Percentiles rank a stretch among this genome's conserved stretches.
Evolutionary conservation across 163 green algal genomes (phyloP).

Genomic region (Scenedesmus sp.): DNA sequence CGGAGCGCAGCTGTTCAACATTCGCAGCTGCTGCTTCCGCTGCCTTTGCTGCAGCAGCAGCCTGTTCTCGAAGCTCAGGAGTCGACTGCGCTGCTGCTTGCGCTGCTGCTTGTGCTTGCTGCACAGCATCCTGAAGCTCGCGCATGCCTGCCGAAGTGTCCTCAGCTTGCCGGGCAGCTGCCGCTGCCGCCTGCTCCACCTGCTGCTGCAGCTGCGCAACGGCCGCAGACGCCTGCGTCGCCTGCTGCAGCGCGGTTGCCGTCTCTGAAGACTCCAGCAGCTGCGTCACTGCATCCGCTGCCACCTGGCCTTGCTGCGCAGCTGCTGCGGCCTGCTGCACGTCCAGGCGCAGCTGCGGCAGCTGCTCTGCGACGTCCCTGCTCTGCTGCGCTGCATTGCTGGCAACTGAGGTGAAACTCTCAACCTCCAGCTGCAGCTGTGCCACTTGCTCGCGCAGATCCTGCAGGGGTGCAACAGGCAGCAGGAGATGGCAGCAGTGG

Average conservation of each 20-base stretch:
- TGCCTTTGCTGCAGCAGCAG: not conserved
- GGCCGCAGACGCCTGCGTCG: not conserved
- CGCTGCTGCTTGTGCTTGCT: not conserved
- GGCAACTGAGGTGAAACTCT: not conserved
- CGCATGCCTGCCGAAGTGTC: not conserved
- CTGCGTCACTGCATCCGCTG: not conserved
- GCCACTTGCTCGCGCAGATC: not conserved
- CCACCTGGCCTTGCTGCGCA: not conserved
- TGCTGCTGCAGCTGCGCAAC: conserved; percentile 7
- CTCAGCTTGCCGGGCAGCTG: not conserved
- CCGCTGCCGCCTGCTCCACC: not conserved
- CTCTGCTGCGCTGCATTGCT: not conserved
- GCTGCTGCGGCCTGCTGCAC: not conserved
- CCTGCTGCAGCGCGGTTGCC: not conserved
- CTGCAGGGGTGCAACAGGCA: not conserved
- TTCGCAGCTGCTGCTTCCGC: not conserved
- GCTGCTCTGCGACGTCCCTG: not conserved
- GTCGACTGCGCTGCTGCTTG: not conserved
- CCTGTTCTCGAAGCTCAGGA: not conserved
- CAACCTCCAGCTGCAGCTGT: not conserved
- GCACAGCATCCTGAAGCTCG: not conserved
- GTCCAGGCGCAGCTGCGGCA: not conserved
- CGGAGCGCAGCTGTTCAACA: not conserved
- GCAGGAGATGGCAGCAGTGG: not conserved
- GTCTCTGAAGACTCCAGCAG: not conserved